Conservation (phyloP, 352 stramenopile genomes). For the Pythium chondricola region DNA sequence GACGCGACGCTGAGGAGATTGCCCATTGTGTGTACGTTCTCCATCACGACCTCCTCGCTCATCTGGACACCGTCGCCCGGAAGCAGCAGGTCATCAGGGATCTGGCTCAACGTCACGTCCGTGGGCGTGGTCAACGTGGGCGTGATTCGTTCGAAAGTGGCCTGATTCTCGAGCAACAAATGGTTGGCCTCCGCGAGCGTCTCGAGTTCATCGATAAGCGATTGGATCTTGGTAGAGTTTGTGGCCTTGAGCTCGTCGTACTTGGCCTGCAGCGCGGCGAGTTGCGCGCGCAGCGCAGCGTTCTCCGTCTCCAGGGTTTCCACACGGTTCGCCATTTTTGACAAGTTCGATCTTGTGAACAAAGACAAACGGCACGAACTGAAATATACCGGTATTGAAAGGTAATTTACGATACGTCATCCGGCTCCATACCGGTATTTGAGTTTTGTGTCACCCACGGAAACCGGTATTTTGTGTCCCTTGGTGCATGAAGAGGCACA, state of each 20-base stretch:
- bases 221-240: conserved; percentile 36
- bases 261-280: conserved; percentile 41
- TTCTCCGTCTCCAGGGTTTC: conserved; percentile 35
- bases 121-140: conserved; percentile 5
- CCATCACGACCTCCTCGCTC: conserved; percentile 23
- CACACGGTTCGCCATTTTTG: conserved; percentile 2
- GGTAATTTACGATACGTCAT: too few relatives aligned
- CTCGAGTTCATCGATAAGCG: conserved; percentile 69
- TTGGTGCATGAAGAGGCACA: too few relatives aligned
- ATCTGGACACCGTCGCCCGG: conserved; percentile 32
- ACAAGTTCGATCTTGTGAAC: neutral
- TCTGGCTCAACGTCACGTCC: conserved; percentile 22
- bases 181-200: conserved; percentile 67
- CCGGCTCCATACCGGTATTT: too few relatives aligned
- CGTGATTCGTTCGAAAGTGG: conserved; percentile 21
- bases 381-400: neutral
- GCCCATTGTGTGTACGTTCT: conserved; percentile 51
- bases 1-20: conserved; percentile 63
- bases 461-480: too few relatives aligned
- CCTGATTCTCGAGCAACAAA: conserved; percentile 50
- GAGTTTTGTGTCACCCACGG: too few relatives aligned
- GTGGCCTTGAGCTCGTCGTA: conserved; percentile 35
- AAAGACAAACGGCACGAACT: neutral
- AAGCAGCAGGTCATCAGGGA: conserved; percentile 69
- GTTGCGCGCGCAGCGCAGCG: conserved; percentile 29